Base-by-base conservation (phyloP, 805 yeast genomes). In the Nakazawaea ishiwadae region DNA sequence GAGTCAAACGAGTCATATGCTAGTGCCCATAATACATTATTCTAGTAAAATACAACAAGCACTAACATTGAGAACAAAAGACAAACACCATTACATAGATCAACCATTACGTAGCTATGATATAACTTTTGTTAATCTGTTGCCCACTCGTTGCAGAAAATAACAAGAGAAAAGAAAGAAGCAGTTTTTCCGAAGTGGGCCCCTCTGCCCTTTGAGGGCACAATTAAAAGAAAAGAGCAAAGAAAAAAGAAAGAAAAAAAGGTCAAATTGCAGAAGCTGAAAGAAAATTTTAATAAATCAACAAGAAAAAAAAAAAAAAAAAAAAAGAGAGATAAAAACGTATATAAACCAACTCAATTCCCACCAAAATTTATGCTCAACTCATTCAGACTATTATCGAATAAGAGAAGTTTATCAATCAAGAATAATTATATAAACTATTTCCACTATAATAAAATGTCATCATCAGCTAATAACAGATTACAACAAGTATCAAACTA, bases 401-500 rank as follows among this genome's bases (percentile, higher is more conserved):
- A n/a, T n/a, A n/a, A n/a, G n/a, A n/a, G n/a, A n/a, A n/a, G n/a
- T n/a, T n/a, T n/a, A n/a, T n/a, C n/a, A n/a, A n/a, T n/a, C n/a
- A n/a, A n/a, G n/a, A n/a, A n/a, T n/a, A n/a, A n/a, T n/a, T n/a
- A n/a, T n/a, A n/a, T n/a, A n/a, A n/a, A n/a, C n/a, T n/a, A n/a
- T n/a, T n/a, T n/a, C n/a, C n/a, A n/a, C n/a, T n/a, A n/a, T 23
- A 8, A 23, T 10, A 34, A 27, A 12, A 40, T 40, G 44, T 40
- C 44, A 39, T 9, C 15, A 31, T 18, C 41, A 14, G 37, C 44
- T 12, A 39, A 27, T 23, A 28, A 15, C 26, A 40, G 44, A 40
- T 35, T 40, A 23, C 36, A 40, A 40, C 44, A 40, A 40, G 44
- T 40, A 17, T 40, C 44, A 14, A 35, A 35, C 26, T 40, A 40